Evolutionary conservation across 768 basidiomycete genomes (phyloP).

Genomic region (Saitozyma sp.): DNA sequence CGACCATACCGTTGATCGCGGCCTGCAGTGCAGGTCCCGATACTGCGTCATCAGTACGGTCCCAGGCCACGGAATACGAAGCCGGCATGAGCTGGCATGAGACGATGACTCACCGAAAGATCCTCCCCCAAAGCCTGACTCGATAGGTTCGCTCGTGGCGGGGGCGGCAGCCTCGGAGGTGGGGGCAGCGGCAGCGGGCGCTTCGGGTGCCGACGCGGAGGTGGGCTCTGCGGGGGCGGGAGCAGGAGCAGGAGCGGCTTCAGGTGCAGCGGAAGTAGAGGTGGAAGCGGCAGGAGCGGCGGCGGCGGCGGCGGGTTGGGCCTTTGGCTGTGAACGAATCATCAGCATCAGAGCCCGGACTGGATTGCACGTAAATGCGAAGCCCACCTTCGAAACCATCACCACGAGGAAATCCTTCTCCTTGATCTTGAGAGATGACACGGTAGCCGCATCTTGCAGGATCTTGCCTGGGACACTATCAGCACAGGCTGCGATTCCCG

Average conservation of each 20-base stretch:
- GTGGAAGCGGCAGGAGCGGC: slow-evolving; percentile 48
- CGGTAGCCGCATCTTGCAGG: slow-evolving; percentile 78
- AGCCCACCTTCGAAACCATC: slow-evolving; percentile 93
- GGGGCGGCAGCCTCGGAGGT: slow-evolving; percentile 37
- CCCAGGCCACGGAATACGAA: background rate
- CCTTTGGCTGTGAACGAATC: slow-evolving; percentile 10
- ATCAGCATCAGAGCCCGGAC: slow-evolving; percentile 5
- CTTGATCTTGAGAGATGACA: slow-evolving; percentile 86
- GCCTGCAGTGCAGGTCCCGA: slow-evolving; percentile 73
- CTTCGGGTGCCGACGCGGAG: slow-evolving; percentile 44
- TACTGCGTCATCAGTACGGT: slow-evolving; percentile 49
- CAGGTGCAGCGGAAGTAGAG: slow-evolving; percentile 36
- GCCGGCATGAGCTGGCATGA: background rate
- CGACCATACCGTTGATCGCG: slow-evolving; percentile 77
- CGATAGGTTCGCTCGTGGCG: slow-evolving; percentile 23
- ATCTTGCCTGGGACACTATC: slow-evolving; percentile 70
- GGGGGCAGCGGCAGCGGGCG: slow-evolving; percentile 51
- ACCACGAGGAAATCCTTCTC: slow-evolving; percentile 99
- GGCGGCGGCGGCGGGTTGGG: slow-evolving; percentile 49
- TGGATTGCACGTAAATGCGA: slow-evolving; percentile 27
- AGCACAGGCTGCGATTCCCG: background rate
- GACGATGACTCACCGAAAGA: slow-evolving; percentile 35
- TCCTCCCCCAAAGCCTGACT: slow-evolving; percentile 29
- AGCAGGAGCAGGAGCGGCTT: slow-evolving; percentile 34
- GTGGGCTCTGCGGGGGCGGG: slow-evolving; percentile 50